These are phyloP conservation scores for Xylariaceae sp. DNA, from an alignment of 2,329 filamentous ascomycete genomes.

Conservation along the genomic window DNA sequence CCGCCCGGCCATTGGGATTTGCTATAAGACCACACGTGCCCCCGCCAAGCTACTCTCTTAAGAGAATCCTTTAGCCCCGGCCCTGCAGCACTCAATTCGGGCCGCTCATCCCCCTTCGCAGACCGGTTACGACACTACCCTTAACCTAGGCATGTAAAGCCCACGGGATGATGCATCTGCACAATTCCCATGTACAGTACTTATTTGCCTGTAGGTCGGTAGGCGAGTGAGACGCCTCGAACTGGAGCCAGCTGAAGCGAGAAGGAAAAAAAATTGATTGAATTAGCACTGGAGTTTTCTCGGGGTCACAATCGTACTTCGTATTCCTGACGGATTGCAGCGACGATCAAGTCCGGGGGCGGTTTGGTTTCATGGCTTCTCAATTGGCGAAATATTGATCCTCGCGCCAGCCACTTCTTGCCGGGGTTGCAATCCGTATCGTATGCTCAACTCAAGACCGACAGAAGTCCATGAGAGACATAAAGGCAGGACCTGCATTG, in stretches of 20 bases:
- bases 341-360: background rate
- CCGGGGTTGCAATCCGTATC: too few species aligned
- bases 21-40: conserved; percentile 10
- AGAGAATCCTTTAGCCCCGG: background rate
- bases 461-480: too few species aligned
- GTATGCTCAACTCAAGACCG: too few species aligned
- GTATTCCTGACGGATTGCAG: background rate
- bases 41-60: conserved; percentile 1
- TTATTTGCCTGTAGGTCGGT: background rate
- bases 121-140: background rate
- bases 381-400: background rate
- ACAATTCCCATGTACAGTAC: background rate
- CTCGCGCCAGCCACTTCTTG: too few species aligned
- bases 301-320: background rate
- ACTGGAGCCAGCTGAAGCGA: background rate
- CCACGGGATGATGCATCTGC: background rate
- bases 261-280: background rate
- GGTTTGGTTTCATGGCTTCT: background rate
- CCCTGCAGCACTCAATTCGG: background rate
- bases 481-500: too few species aligned
- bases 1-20: conserved; percentile 6
- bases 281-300: background rate
- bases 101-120: background rate
- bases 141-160: background rate
- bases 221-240: background rate